These are phyloP conservation scores for Syzygium syzygioides DNA, from an alignment of 441 rosid species.

Conservation along the genomic window DNA sequence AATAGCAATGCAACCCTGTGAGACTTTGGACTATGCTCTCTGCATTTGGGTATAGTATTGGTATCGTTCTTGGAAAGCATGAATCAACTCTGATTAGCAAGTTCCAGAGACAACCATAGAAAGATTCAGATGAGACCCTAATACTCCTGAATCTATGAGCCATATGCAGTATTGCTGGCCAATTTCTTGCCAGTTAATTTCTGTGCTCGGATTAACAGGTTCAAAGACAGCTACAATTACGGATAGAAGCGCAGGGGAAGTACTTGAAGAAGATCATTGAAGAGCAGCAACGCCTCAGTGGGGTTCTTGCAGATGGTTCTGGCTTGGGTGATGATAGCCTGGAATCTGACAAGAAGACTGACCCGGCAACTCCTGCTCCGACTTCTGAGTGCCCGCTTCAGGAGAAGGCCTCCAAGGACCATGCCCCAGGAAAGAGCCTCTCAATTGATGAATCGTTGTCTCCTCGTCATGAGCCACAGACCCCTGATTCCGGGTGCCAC, in stretches of 20 bases:
- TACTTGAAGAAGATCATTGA: constrained; percentile 29
- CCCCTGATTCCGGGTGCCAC: constrained; percentile 82
- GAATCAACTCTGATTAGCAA: neutral
- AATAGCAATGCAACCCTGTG: neutral
- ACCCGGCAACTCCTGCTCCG: constrained; percentile 87
- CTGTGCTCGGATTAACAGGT: constrained; percentile 14
- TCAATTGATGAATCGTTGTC: constrained; percentile 78
- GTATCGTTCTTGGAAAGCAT: neutral
- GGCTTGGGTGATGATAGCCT: constrained; percentile 2
- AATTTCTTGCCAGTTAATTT: neutral
- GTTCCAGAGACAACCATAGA: neutral
- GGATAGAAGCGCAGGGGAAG: constrained; percentile 28
- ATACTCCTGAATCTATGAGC: neutral
- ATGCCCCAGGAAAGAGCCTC: constrained; percentile 56
- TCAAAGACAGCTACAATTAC: constrained; percentile 20
- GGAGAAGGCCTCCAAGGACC: constrained; percentile 64
- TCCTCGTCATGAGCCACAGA: constrained; percentile 64
- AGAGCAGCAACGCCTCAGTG: constrained; percentile 19
- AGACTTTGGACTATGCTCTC: neutral
- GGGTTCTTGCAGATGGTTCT: constrained; percentile 17
- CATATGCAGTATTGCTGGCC: neutral
- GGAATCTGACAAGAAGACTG: constrained; percentile 64
- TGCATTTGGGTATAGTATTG: neutral
- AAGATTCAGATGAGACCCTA: neutral
- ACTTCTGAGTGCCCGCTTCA: constrained; percentile 72